phyloP scores from a whole-genome alignment of 495 filamentous ascomycete species.

The Thozetella sp. region DNA sequence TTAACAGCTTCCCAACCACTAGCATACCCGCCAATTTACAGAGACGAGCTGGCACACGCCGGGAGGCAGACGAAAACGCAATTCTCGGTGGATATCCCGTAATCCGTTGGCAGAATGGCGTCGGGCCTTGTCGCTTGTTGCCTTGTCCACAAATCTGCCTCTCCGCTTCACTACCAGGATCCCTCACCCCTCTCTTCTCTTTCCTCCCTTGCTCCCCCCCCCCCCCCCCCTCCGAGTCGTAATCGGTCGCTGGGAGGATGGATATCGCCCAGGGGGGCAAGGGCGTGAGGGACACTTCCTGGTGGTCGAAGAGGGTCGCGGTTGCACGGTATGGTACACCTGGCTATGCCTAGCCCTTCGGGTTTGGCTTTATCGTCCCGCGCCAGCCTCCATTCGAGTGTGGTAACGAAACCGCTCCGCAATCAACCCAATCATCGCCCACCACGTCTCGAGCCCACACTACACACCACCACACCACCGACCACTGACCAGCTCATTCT shows the following conservation, averaged over 20 bases:
- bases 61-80: neutral
- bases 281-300: neutral
- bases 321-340: constrained; percentile 8
- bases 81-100: too few relatives aligned
- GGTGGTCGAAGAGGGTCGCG: constrained; percentile 15
- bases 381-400: constrained; percentile 28
- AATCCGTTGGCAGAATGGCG: too few relatives aligned
- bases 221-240: neutral
- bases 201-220: too few relatives aligned
- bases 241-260: neutral
- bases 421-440: constrained; percentile 33
- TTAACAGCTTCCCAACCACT: neutral
- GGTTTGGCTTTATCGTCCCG: constrained; percentile 37
- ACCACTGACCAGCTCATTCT: neutral
- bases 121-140: too few relatives aligned
- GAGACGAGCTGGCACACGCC: too few relatives aligned
- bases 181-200: too few relatives aligned
- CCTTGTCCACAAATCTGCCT: too few relatives aligned
- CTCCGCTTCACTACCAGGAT: too few relatives aligned
- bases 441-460: constrained; percentile 42
- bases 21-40: neutral
- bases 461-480: constrained; percentile 18
- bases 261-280: neutral
- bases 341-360: constrained; percentile 21
- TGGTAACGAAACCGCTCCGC: constrained; percentile 26